Evolutionary conservation across 345 rosid genomes (phyloP).

Genomic region (Arabis alpina): DNA sequence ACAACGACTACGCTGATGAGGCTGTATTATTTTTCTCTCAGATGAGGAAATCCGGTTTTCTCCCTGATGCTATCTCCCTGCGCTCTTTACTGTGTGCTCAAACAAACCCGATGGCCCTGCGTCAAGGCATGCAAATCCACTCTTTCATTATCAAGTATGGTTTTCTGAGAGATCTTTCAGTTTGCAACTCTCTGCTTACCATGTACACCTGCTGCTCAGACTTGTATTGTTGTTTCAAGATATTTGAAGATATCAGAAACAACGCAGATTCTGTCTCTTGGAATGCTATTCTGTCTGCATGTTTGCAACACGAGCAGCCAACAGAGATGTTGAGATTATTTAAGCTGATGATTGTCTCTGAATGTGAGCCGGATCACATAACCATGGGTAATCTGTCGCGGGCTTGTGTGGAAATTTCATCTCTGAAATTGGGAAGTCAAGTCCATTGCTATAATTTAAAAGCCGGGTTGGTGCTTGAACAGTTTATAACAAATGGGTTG

Average conservation of each 20-base stretch:
- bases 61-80: constrained; percentile 54
- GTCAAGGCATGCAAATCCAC: constrained; percentile 60
- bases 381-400: constrained; percentile 54
- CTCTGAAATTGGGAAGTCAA: constrained; percentile 70
- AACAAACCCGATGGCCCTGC: constrained; percentile 37
- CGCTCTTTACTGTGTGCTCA: constrained; percentile 58
- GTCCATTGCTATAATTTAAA: constrained; percentile 59
- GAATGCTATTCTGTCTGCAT: constrained; percentile 74
- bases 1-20: constrained; percentile 45
- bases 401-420: constrained; percentile 67
- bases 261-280: constrained; percentile 64
- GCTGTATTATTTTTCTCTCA: constrained; percentile 45
- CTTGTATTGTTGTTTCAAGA: constrained; percentile 46
- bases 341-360: constrained; percentile 55
- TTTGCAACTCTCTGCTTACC: constrained; percentile 58
- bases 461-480: constrained; percentile 54
- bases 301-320: constrained; percentile 58
- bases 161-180: constrained; percentile 45
- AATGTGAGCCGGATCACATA: constrained; percentile 56
- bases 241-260: constrained; percentile 59
- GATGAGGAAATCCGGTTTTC: constrained; percentile 45
- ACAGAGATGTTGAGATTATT: constrained; percentile 61
- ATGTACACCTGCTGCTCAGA: constrained; percentile 62
- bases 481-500: constrained; percentile 56
- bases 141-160: constrained; percentile 56